Evolutionary conservation across 2,329 filamentous ascomycete genomes (phyloP).

Genomic region (Pseudogymnoascus sp.): DNA sequence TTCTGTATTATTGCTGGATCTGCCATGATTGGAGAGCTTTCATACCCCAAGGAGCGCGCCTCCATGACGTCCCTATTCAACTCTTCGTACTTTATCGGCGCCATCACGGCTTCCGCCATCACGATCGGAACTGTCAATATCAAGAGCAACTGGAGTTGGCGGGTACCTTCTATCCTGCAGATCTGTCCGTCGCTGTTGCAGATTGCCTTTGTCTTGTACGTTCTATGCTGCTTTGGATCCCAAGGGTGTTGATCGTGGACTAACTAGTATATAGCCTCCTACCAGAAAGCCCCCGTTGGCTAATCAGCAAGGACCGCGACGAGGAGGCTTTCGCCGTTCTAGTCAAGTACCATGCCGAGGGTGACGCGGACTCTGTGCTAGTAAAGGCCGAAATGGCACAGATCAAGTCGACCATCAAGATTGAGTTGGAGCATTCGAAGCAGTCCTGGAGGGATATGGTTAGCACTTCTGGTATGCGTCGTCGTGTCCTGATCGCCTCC

Average conservation of each 20-base stretch:
- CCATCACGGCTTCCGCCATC: slow-evolving; percentile 37
- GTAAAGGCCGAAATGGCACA: slow-evolving; percentile 54
- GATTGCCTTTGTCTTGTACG: slow-evolving; percentile 21
- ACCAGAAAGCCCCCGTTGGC: slow-evolving; percentile 50
- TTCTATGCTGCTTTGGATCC: not conserved
- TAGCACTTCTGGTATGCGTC: slow-evolving; percentile 42
- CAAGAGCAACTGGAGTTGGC: slow-evolving; percentile 34
- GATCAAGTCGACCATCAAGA: slow-evolving; percentile 49
- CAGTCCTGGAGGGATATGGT: slow-evolving; percentile 48
- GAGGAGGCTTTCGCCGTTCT: slow-evolving; percentile 52
- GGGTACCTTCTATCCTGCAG: slow-evolving; percentile 38
- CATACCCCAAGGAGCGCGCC: slow-evolving; percentile 46
- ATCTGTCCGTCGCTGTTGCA: slow-evolving; percentile 23
- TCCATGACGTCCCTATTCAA: slow-evolving; percentile 49
- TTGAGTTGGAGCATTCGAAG: slow-evolving; percentile 48
- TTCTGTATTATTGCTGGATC: slow-evolving; percentile 47
- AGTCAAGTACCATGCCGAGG: slow-evolving; percentile 44
- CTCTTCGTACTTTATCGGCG: slow-evolving; percentile 43
- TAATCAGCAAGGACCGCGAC: slow-evolving; percentile 49
- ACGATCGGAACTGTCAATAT: slow-evolving; percentile 39
- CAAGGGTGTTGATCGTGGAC: not conserved
- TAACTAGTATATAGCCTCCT: slow-evolving; percentile 30
- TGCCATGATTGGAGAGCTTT: slow-evolving; percentile 46
- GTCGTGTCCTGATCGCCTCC: slow-evolving; percentile 40
- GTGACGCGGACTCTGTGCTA: slow-evolving; percentile 41